A percentile compares a stretch with the other conserved stretches of the same genome.
Conservation (phyloP, 2,329 filamentous ascomycete species). For the Fusarium haematococcum region DNA sequence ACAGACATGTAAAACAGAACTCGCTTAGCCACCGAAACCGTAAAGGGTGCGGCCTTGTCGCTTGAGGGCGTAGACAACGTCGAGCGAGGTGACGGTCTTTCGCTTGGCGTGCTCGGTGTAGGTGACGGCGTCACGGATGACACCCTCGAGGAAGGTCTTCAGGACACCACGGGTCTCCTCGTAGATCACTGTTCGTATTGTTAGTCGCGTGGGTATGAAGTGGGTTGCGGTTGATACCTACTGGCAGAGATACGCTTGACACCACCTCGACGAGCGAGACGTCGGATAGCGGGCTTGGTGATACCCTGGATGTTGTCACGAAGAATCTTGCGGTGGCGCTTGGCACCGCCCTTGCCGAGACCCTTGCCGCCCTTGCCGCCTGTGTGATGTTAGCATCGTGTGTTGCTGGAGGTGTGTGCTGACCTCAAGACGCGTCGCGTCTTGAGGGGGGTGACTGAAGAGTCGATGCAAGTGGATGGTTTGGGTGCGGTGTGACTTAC, state of each 20-base stretch:
- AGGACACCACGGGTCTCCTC: constrained; percentile 82
- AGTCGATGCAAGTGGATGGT: background rate
- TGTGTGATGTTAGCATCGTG: constrained; percentile 66
- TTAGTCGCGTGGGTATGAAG: constrained; percentile 78
- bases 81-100: constrained; percentile 81
- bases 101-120: constrained; percentile 86
- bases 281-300: constrained; percentile 97
- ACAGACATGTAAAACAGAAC: constrained; percentile 48
- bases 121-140: constrained; percentile 82
- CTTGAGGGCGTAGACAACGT: constrained; percentile 77
- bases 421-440: background rate
- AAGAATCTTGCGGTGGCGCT: constrained; percentile 99
- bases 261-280: constrained; percentile 98
- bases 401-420: constrained; percentile 74
- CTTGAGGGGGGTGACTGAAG: background rate
- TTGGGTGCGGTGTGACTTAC: constrained; percentile 61
- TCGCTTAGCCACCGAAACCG: constrained; percentile 85
- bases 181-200: constrained; percentile 71
- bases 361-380: constrained; percentile 97
- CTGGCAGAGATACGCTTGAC: constrained; percentile 99
- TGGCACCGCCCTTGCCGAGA: constrained; percentile 97
- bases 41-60: constrained; percentile 82
- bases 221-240: constrained; percentile 59
- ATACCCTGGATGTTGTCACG: constrained; percentile 99
- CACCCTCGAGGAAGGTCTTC: constrained; percentile 82